phyloP scores from a whole-genome alignment of 805 yeast species.

The Teunomyces kruisii region DNA sequence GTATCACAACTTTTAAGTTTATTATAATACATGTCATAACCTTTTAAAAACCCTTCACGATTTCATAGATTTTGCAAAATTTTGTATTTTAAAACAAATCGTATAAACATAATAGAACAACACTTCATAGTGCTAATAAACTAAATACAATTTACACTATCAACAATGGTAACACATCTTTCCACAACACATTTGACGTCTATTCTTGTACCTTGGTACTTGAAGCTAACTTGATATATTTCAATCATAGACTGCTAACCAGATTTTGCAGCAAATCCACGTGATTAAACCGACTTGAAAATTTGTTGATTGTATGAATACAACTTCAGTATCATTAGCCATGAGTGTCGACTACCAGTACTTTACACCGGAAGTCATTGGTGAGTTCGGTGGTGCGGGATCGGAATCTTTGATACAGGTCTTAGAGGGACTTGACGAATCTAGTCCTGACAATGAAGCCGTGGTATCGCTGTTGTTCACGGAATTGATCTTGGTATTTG shows the following conservation, averaged over 20 bases:
- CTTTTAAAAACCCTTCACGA: too few species aligned
- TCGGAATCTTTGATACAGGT: constrained; percentile 30
- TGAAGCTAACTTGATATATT: too few species aligned
- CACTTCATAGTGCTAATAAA: too few species aligned
- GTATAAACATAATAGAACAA: too few species aligned
- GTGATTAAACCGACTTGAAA: not conserved
- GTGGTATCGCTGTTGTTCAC: constrained; percentile 29
- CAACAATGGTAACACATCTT: too few species aligned
- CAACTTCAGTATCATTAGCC: not conserved
- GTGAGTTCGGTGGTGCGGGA: constrained; percentile 31
- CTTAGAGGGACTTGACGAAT: constrained; percentile 26
- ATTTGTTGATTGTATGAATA: constrained; percentile 1
- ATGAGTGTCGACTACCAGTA: constrained; percentile 17
- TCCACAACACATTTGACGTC: too few species aligned
- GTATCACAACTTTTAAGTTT: too few species aligned
- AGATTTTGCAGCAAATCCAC: not conserved
- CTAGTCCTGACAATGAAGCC: constrained; percentile 15
- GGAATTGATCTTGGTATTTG: constrained; percentile 30
- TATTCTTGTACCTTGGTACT: not conserved
- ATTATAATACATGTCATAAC: too few species aligned
- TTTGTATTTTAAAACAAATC: too few species aligned
- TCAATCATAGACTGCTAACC: too few species aligned
- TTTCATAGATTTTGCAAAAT: too few species aligned
- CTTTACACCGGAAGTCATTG: constrained; percentile 32
- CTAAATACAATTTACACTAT: too few species aligned